Evolutionary conservation across 306 rosid species (phyloP).

Genomic region (Rosa multiflora): DNA sequence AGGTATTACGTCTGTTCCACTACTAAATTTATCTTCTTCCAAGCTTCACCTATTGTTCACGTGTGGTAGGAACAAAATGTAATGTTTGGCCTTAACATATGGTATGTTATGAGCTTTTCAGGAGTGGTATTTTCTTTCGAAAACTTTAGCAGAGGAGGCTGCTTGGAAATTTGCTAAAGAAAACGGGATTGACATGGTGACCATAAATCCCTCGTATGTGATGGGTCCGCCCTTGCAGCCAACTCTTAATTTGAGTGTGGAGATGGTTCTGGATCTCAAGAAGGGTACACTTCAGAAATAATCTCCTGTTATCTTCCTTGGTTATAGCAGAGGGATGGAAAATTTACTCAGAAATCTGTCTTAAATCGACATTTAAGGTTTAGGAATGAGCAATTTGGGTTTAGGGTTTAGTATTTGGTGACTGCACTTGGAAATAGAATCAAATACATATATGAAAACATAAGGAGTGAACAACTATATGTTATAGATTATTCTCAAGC

Average conservation of each 20-base stretch:
- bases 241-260: too few species aligned
- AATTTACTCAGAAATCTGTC: background rate
- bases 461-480: too few species aligned
- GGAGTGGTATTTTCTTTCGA: constrained; percentile 28
- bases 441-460: background rate
- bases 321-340: background rate
- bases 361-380: background rate
- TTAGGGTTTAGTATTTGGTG: background rate
- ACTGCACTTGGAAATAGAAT: background rate
- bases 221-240: too few species aligned
- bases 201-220: too few species aligned
- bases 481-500: too few species aligned
- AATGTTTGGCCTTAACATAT: too few species aligned
- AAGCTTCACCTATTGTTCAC: background rate
- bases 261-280: too few species aligned
- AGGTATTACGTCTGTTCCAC: constrained; percentile 14
- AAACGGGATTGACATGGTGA: constrained; percentile 25
- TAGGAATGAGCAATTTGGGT: background rate
- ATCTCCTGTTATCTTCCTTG: background rate
- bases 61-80: too few species aligned
- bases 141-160: constrained; percentile 39
- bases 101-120: background rate
- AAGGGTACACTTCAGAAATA: background rate
- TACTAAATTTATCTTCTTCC: background rate
- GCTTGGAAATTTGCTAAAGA: constrained; percentile 37